Conservation (phyloP, 495 filamentous ascomycete species). For the Podospora bellae-mahoneyi region DNA sequence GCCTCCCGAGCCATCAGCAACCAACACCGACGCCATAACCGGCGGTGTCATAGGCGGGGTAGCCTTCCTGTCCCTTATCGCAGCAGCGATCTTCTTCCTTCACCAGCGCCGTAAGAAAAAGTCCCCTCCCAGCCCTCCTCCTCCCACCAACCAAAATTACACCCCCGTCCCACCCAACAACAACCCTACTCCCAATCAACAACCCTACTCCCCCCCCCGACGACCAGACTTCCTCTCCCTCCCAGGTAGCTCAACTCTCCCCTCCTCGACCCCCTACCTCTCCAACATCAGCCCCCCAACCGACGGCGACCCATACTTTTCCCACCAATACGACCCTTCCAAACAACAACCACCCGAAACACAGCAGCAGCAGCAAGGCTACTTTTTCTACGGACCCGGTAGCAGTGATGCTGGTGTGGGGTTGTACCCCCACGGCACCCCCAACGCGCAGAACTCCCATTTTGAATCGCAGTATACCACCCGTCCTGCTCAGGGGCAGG, state of each 20-base stretch:
- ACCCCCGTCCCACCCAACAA: slow-evolving; percentile 20
- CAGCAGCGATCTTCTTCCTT: slow-evolving; percentile 20
- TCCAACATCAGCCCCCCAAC: not conserved
- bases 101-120: slow-evolving; percentile 24
- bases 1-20: not conserved
- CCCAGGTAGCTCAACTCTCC: not conserved
- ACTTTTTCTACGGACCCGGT: slow-evolving; percentile 1
- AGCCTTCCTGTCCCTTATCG: slow-evolving; percentile 22
- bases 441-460: not conserved
- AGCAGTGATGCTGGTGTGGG: slow-evolving; percentile 4
- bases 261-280: slow-evolving; percentile 14
- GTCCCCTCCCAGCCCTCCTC: not conserved
- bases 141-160: slow-evolving; percentile 13
- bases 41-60: slow-evolving; percentile 33
- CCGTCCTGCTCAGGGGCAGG: not conserved
- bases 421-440: not conserved
- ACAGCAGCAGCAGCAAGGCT: not conserved
- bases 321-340: slow-evolving; percentile 21
- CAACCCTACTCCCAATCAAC: not conserved
- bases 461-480: not conserved
- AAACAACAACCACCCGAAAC: slow-evolving; percentile 14
- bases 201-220: slow-evolving; percentile 15
- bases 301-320: slow-evolving; percentile 13
- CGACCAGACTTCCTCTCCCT: slow-evolving; percentile 10
- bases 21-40: slow-evolving; percentile 29